Conservation (phyloP, 2,329 filamentous ascomycete species). For the Byssoonygena ceratinophila region DNA sequence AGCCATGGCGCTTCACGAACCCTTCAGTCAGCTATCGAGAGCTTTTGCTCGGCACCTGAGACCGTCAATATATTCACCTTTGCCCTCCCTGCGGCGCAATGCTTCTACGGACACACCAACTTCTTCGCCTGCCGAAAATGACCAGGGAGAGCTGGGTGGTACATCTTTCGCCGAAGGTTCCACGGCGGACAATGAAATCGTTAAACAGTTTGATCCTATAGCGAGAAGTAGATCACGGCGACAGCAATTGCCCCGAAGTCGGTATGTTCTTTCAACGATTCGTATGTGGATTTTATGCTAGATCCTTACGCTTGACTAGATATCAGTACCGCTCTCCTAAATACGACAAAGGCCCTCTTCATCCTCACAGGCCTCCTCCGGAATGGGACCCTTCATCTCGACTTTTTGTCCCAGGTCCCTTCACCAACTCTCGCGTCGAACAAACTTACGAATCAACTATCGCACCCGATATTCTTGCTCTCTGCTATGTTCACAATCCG, state of each 20-base stretch:
- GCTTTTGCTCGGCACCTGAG: slow-evolving; percentile 28
- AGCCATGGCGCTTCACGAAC: slow-evolving; percentile 33
- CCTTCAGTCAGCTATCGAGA: slow-evolving; percentile 32
- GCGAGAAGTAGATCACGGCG: slow-evolving; percentile 38
- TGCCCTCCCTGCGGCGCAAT: slow-evolving; percentile 35
- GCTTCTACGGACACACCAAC: slow-evolving; percentile 35
- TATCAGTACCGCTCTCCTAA: slow-evolving; percentile 93
- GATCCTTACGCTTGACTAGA: slow-evolving; percentile 39
- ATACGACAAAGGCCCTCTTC: slow-evolving; percentile 85
- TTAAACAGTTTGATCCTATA: slow-evolving; percentile 43
- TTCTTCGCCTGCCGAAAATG: slow-evolving; percentile 32
- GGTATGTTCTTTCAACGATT: slow-evolving; percentile 32
- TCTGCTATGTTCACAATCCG: slow-evolving; percentile 76
- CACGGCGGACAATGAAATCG: slow-evolving; percentile 16
- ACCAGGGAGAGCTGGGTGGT: slow-evolving; percentile 36
- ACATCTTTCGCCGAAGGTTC: slow-evolving; percentile 28
- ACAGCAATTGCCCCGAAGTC: slow-evolving; percentile 42
- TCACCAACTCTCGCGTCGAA: slow-evolving; percentile 73
- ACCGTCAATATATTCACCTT: slow-evolving; percentile 25
- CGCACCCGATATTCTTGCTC: slow-evolving; percentile 74
- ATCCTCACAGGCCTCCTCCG: slow-evolving; percentile 82
- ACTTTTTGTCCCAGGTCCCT: slow-evolving; percentile 81
- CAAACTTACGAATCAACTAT: slow-evolving; percentile 85
- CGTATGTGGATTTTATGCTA: slow-evolving; percentile 9
- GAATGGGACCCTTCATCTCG: slow-evolving; percentile 79